phyloP scores from a whole-genome alignment of 164 flowering plant species.

The Berberis vulgaris region DNA sequence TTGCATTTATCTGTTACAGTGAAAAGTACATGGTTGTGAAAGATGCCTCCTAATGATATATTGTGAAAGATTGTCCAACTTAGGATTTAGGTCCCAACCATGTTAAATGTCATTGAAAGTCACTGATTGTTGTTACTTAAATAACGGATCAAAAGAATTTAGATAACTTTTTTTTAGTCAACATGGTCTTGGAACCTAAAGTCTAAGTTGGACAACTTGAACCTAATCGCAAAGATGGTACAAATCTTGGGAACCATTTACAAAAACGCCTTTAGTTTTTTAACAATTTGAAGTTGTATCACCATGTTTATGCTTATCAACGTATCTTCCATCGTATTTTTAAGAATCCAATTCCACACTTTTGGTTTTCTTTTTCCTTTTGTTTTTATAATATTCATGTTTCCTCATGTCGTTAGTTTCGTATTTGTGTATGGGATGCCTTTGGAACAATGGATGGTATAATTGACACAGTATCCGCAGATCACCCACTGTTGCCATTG shows the following conservation, averaged over 20 bases:
- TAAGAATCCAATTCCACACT: too few relatives aligned
- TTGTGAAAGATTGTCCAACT: too few relatives aligned
- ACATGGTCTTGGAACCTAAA: too few relatives aligned
- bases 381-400: not conserved
- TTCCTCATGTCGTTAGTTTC: not conserved
- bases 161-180: too few relatives aligned
- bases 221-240: not conserved
- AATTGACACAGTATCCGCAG: constrained; percentile 17
- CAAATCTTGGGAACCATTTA: not conserved
- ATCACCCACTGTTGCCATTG: constrained; percentile 31
- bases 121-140: too few relatives aligned
- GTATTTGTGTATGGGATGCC: constrained; percentile 21
- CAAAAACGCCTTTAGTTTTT: not conserved
- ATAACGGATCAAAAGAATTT: too few relatives aligned
- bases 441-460: constrained; percentile 31
- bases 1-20: too few relatives aligned
- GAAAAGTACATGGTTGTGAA: too few relatives aligned
- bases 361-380: not conserved
- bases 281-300: too few relatives aligned
- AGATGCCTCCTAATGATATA: too few relatives aligned
- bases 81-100: too few relatives aligned
- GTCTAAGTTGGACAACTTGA: not conserved
- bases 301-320: not conserved
- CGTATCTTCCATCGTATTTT: not conserved
- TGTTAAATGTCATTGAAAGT: too few relatives aligned